Evolutionary conservation across 192 early-diverging fungal genomes (phyloP).

Genomic region (Podila epigama): DNA sequence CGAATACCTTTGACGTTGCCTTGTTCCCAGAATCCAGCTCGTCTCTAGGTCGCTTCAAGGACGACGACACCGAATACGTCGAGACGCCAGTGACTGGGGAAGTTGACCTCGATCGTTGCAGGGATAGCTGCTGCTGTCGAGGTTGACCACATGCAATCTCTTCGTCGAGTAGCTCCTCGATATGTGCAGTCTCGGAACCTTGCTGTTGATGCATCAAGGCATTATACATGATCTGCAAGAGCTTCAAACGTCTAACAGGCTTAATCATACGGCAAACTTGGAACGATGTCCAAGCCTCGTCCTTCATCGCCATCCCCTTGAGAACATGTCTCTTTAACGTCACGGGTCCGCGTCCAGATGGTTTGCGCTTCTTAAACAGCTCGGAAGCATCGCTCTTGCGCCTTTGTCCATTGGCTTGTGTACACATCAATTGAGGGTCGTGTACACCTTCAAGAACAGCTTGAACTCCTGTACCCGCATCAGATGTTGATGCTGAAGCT

Average conservation of each 20-base stretch:
- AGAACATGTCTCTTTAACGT: neutral
- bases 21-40: neutral
- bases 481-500: neutral
- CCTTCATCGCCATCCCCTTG: neutral
- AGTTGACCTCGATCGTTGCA: neutral
- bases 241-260: constrained; percentile 37
- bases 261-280: constrained; percentile 44
- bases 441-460: neutral
- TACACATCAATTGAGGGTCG: neutral
- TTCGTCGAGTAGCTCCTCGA: neutral
- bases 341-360: neutral
- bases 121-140: too few relatives aligned
- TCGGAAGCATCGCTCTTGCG: constrained; percentile 3
- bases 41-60: neutral
- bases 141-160: neutral
- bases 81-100: neutral
- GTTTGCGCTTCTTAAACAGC: constrained; percentile 23
- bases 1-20: neutral
- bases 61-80: neutral
- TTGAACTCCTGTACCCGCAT: neutral
- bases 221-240: constrained; percentile 45
- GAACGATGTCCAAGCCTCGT: constrained; percentile 11
- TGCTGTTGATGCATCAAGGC: constrained; percentile 24
- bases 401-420: too few relatives aligned
- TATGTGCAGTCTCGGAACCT: neutral